Evolutionary conservation across 257 asterid species (phyloP), one percentile per base, ranked within the genome.

Genomic region (Nicotiana tomentosiformis): DNA sequence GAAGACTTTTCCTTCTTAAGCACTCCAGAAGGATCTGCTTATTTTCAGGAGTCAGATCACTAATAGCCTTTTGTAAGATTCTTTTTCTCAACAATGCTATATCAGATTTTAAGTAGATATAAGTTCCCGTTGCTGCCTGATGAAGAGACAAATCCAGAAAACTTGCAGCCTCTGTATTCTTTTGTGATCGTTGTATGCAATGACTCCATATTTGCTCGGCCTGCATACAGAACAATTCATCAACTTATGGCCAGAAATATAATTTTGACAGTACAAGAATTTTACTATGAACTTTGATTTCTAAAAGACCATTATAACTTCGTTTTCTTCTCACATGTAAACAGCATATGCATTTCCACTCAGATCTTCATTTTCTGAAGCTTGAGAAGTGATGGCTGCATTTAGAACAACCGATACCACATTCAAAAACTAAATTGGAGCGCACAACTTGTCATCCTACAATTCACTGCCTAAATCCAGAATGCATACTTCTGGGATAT

Each of bases 191-290:
- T 85, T 89, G 82, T 53, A 80, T 77, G 78, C 91, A 91, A 56
- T 78, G 82, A 78, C 74, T 72, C 94, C 88, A 90, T 58, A 81
- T 84, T 78, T 82, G 87, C 30, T 84, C 88, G 7, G 83, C 92
- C 98, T 95, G 90, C 39, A 65, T 77, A 56, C 70, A 78, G 35
- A 78, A 76, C 26, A 76, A 43, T 49, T 51, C 80, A 51, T 29
- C 60, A 67, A 23, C 61, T 20, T 1, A 23, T 20, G 23, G 61
- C 14, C 15, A 26, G 39, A 72, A 72, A 37, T 20, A 72, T 72
- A 30, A 9, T 17, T 5, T 30, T 66, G 39, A 35, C 43, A 12
- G 43, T 37, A 65, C 1, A 65, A 30, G 70, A 65, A 23, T 32
- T 23, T 62, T 62, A 8, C 15, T 20, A 62, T 62, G 68, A 62